phyloP scores from a whole-genome alignment of 2,329 filamentous ascomycete species.

The Grosmannia penicillata region DNA sequence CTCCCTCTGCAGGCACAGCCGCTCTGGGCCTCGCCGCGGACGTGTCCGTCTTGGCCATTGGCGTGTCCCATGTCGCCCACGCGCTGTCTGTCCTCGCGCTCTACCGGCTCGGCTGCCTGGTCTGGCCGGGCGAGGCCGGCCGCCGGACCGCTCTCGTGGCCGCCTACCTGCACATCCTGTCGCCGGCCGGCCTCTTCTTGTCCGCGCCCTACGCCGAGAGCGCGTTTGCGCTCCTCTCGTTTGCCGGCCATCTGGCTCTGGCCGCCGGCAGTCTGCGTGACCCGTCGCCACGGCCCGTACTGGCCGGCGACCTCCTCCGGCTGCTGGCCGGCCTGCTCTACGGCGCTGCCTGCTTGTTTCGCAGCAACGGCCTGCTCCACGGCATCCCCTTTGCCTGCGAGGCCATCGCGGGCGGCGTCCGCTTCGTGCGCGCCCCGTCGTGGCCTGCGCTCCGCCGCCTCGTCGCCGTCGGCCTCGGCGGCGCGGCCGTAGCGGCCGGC shows the following conservation, averaged over 20 bases:
- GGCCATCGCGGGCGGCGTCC: conserved; percentile 25
- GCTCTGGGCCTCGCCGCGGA: neutral
- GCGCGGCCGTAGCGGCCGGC: conserved; percentile 51
- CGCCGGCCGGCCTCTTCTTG: conserved; percentile 79
- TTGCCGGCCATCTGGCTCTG: conserved; percentile 59
- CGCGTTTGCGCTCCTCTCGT: conserved; percentile 62
- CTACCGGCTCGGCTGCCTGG: conserved; percentile 8
- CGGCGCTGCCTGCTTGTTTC: conserved; percentile 55
- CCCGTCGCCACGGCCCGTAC: conserved; percentile 19
- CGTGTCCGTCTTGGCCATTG: conserved; percentile 39
- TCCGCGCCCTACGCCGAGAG: conserved; percentile 77
- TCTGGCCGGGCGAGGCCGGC: conserved; percentile 6
- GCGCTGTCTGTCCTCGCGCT: conserved; percentile 44
- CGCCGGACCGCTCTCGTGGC: conserved; percentile 41
- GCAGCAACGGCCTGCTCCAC: conserved; percentile 77
- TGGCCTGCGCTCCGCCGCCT: conserved; percentile 34
- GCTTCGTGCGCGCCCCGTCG: conserved; percentile 21
- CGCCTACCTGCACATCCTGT: conserved; percentile 64
- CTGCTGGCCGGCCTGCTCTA: conserved; percentile 54
- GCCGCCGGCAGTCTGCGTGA: conserved; percentile 23
- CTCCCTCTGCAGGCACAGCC: conserved; percentile 1
- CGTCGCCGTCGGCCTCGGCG: conserved; percentile 46
- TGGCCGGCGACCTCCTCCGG: conserved; percentile 31
- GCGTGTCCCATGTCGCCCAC: conserved; percentile 60
- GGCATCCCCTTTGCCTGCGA: conserved; percentile 62